These are phyloP conservation scores for Bromus sterilis DNA, from an alignment of 176 grass and related monocot species.

Conservation along the genomic window DNA sequence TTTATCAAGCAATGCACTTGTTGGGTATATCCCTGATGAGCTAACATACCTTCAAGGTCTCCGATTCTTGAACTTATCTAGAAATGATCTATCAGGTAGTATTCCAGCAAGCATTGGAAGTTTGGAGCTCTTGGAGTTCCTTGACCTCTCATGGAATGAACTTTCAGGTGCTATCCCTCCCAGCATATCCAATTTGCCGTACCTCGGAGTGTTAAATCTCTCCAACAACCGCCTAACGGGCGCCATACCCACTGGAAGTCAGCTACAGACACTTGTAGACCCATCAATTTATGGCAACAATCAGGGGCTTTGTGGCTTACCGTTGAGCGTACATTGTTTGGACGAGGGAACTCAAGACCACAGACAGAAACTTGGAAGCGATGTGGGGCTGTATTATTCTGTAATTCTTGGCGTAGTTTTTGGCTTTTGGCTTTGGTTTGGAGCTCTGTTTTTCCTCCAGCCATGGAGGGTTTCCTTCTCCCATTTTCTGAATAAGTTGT, in stretches of 20 bases:
- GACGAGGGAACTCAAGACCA: no score
- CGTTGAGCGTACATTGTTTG: neutral
- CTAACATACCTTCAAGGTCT: neutral
- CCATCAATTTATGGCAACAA: slow-evolving; percentile 22
- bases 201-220: neutral
- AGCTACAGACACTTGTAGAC: neutral
- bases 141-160: no score
- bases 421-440: no score
- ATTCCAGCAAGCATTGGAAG: neutral
- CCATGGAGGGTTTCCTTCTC: no score
- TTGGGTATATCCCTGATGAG: neutral
- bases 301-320: slow-evolving; percentile 7
- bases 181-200: neutral
- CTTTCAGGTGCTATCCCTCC: no score
- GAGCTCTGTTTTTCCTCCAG: no score
- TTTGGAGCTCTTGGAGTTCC: slow-evolving; percentile 9
- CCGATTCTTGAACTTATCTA: slow-evolving; percentile 13
- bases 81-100: neutral
- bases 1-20: slow-evolving; percentile 5
- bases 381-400: no score
- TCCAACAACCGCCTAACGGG: slow-evolving; percentile 9
- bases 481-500: no score
- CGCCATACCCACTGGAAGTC: neutral
- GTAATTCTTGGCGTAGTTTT: no score
- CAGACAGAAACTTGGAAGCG: no score